phyloP scores from a whole-genome alignment of 2,329 filamentous ascomycete genomes.

The Mariannaea sp. region DNA sequence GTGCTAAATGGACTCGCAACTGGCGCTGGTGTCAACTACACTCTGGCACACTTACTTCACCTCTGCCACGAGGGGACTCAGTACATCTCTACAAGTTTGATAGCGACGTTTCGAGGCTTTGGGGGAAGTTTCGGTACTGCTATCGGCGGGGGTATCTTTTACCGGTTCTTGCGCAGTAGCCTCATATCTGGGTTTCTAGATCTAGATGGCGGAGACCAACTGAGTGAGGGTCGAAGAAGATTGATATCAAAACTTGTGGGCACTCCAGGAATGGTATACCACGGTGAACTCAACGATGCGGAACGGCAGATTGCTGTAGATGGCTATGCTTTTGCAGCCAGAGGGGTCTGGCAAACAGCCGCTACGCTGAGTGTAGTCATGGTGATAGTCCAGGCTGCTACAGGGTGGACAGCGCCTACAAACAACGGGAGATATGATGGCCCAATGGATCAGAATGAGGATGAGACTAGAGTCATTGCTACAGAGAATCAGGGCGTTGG shows the following conservation, averaged over 20 bases:
- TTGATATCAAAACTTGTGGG: constrained; percentile 56
- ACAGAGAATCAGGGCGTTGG: constrained; percentile 41
- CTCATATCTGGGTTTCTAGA: constrained; percentile 62
- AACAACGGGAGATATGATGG: constrained; percentile 54
- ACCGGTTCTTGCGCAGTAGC: constrained; percentile 59
- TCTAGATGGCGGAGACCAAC: constrained; percentile 47
- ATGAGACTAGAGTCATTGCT: constrained; percentile 30
- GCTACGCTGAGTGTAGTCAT: constrained; percentile 51
- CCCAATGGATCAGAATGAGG: constrained; percentile 42
- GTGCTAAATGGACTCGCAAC: constrained; percentile 74
- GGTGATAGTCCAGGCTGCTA: constrained; percentile 53
- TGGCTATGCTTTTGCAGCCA: constrained; percentile 53
- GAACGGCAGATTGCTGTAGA: constrained; percentile 53
- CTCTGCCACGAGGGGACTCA: constrained; percentile 69
- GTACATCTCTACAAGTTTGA: constrained; percentile 75
- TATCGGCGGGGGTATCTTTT: constrained; percentile 78
- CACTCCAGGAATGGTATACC: constrained; percentile 56
- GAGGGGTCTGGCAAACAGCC: constrained; percentile 53
- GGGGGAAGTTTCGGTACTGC: constrained; percentile 80
- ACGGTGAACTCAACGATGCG: constrained; percentile 45
- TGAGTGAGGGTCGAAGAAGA: constrained; percentile 42
- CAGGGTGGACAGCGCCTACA: constrained; percentile 58
- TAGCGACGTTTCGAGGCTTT: constrained; percentile 81
- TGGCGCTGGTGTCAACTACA: constrained; percentile 78
- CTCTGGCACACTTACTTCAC: constrained; percentile 78